phyloP scores from a whole-genome alignment of 2,329 filamentous ascomycete species.

The Zymoseptoria passerinii region DNA sequence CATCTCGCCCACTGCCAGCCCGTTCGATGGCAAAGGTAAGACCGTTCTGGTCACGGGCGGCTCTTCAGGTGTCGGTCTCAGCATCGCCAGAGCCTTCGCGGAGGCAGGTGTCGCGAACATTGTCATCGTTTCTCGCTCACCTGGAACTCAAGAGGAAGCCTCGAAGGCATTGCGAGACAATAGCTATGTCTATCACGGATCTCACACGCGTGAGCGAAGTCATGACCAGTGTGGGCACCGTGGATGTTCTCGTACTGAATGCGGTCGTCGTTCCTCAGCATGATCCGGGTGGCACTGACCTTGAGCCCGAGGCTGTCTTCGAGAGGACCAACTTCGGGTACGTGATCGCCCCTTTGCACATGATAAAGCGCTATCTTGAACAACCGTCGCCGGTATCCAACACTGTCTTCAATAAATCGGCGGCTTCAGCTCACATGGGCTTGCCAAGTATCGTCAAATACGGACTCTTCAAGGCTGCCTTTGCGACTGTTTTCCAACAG shows the following conservation, averaged over 20 bases:
- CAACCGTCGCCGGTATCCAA: constrained; percentile 22
- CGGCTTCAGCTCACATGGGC: constrained; percentile 28
- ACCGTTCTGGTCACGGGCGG: constrained; percentile 22
- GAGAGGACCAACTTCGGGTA: constrained; percentile 29
- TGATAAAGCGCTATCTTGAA: constrained; percentile 31
- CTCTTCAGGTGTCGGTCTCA: constrained; percentile 18
- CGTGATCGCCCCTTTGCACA: constrained; percentile 27
- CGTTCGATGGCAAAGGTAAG: constrained; percentile 20
- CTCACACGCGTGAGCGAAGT: constrained; percentile 22
- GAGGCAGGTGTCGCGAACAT: constrained; percentile 16
- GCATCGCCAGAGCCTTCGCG: constrained; percentile 20
- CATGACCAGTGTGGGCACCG: constrained; percentile 26
- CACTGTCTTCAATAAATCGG: constrained; percentile 31
- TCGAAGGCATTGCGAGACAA: constrained; percentile 31
- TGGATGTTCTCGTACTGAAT: constrained; percentile 37
- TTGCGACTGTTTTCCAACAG: constrained; percentile 5
- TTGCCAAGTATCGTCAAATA: constrained; percentile 7
- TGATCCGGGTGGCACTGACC: constrained; percentile 17
- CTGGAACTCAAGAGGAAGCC: constrained; percentile 29
- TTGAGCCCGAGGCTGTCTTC: background rate
- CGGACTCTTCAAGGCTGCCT: constrained; percentile 10
- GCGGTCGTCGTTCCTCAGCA: constrained; percentile 29
- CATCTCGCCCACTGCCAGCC: constrained; percentile 11
- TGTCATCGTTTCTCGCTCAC: constrained; percentile 19
- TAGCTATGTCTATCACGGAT: constrained; percentile 23